These are phyloP conservation scores for Megacollybia platyphylla DNA, from an alignment of 1,284 basidiomycete species.

Conservation along the genomic window DNA sequence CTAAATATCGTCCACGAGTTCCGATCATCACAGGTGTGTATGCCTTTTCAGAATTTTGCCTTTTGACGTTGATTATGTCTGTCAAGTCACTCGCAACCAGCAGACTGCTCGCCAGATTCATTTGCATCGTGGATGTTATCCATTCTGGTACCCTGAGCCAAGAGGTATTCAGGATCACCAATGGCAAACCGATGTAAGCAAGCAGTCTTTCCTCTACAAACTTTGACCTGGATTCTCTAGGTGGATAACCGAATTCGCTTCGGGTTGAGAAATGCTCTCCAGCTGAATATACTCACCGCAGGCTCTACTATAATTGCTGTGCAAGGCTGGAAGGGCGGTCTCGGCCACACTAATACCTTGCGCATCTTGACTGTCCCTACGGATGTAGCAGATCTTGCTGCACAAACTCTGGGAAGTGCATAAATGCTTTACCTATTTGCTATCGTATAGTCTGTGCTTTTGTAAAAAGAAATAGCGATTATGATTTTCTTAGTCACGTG, in stretches of 20 bases:
- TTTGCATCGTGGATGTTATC: conserved; percentile 94
- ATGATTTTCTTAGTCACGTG: too few species aligned
- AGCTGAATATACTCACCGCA: conserved; percentile 80
- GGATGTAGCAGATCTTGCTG: conserved; percentile 70
- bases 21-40: conserved; percentile 83
- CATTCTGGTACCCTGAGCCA: conserved; percentile 92
- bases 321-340: conserved; percentile 97
- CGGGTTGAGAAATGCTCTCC: conserved; percentile 82
- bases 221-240: conserved; percentile 21
- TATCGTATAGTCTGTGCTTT: too few species aligned
- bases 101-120: conserved; percentile 96
- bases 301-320: conserved; percentile 90
- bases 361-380: conserved; percentile 78
- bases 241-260: conserved; percentile 86
- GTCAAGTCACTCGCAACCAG: conserved; percentile 86
- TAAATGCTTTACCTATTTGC: too few species aligned
- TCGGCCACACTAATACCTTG: conserved; percentile 85
- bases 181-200: conserved; percentile 93
- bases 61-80: neutral
- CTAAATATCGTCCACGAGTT: conserved; percentile 91
- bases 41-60: neutral
- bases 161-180: conserved; percentile 79
- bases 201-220: conserved; percentile 17
- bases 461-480: too few species aligned
- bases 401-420: conserved; percentile 43